phyloP scores from a whole-genome alignment of 2,329 filamentous ascomycete species.

The Byssothecium circinans region DNA sequence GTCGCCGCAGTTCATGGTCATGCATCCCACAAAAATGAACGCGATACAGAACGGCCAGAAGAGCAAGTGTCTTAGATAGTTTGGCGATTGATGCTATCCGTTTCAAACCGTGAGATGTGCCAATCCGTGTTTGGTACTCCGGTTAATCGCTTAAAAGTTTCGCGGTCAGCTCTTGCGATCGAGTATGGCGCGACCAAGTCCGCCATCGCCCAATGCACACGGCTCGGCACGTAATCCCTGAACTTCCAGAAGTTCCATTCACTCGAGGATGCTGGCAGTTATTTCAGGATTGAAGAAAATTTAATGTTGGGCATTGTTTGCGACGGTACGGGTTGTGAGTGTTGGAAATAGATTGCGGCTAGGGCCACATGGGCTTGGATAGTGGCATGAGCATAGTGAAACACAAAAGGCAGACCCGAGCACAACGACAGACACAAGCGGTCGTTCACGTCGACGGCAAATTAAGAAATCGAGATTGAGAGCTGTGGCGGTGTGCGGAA shows the following conservation, averaged over 20 bases:
- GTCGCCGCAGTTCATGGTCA: no score
- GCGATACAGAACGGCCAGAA: no score
- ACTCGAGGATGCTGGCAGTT: neutral
- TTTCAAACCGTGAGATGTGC: no score
- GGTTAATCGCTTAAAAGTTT: neutral
- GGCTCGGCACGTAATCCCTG: constrained; percentile 9
- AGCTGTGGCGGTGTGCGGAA: constrained; percentile 20
- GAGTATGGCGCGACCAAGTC: no score
- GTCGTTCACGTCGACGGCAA: constrained; percentile 8
- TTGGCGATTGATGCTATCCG: no score
- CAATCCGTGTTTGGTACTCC: no score
- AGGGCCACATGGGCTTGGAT: neutral
- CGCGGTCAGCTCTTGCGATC: neutral
- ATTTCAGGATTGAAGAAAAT: neutral
- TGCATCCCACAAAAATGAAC: no score
- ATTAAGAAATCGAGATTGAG: constrained; percentile 2
- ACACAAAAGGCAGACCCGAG: constrained; percentile 1
- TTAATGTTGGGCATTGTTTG: neutral
- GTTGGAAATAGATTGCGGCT: constrained; percentile 6
- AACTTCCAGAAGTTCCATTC: neutral
- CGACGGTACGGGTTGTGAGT: constrained; percentile 1
- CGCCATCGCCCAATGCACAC: constrained; percentile 4
- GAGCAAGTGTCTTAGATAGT: no score
- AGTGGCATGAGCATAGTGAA: constrained; percentile 9
- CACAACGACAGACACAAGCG: constrained; percentile 4